phyloP scores from a whole-genome alignment of 2,329 filamentous ascomycete species.

The Phoma sp. region DNA sequence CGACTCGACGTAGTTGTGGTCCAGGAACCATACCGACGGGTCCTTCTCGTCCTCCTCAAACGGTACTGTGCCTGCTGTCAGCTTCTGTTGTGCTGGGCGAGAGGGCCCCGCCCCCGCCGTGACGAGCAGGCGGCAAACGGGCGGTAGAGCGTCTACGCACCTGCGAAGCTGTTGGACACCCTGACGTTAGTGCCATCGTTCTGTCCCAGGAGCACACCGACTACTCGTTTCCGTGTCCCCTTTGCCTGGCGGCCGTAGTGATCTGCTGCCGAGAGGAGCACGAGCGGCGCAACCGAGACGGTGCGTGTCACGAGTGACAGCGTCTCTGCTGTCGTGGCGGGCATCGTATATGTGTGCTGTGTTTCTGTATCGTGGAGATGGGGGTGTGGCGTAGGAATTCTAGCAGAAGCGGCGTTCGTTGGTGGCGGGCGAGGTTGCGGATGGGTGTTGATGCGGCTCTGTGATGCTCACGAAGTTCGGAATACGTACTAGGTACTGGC shows the following conservation, averaged over 20 bases:
- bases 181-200: slow-evolving; percentile 96
- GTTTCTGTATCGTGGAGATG: slow-evolving; percentile 1
- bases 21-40: slow-evolving; percentile 97
- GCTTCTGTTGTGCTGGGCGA: slow-evolving; percentile 17
- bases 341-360: slow-evolving; percentile 65
- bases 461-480: slow-evolving; percentile 41
- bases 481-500: slow-evolving; percentile 19
- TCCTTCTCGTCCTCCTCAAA: slow-evolving; percentile 99
- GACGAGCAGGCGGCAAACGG: slow-evolving; percentile 23
- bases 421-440: slow-evolving; percentile 24
- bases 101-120: slow-evolving; percentile 5
- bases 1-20: slow-evolving; percentile 98
- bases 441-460: slow-evolving; percentile 46
- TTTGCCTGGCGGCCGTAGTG: slow-evolving; percentile 96
- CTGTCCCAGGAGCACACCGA: slow-evolving; percentile 92
- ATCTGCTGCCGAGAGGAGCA: slow-evolving; percentile 96
- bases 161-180: slow-evolving; percentile 98
- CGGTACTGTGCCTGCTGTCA: slow-evolving; percentile 68
- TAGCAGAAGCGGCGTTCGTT: slow-evolving; percentile 18
- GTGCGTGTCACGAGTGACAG: slow-evolving; percentile 92
- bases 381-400: slow-evolving; percentile 2
- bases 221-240: slow-evolving; percentile 85
- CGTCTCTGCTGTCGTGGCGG: slow-evolving; percentile 94
- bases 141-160: slow-evolving; percentile 58
- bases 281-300: slow-evolving; percentile 95